Evolutionary conservation across 768 basidiomycete species (phyloP).

Genomic region (Xerocomellus intermedius): DNA sequence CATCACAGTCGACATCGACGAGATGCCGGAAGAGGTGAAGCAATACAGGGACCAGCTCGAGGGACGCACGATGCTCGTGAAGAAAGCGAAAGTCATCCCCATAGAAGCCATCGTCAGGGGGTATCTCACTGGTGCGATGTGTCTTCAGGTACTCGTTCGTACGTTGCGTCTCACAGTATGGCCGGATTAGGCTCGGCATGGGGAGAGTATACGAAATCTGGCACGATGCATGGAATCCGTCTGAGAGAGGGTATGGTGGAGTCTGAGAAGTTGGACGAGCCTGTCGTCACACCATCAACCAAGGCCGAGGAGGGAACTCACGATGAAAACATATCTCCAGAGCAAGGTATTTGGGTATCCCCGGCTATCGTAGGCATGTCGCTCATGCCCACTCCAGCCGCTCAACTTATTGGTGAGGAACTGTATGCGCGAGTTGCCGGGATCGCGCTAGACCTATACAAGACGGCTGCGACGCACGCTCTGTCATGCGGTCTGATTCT

Average conservation of each 20-base stretch:
- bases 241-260: conserved; percentile 78
- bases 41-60: conserved; percentile 75
- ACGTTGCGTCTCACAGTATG: conserved; percentile 5
- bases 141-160: neutral
- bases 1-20: conserved; percentile 68
- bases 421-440: conserved; percentile 61
- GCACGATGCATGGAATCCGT: conserved; percentile 84
- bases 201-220: conserved; percentile 85
- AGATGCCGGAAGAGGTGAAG: conserved; percentile 80
- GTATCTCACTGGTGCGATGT: conserved; percentile 81
- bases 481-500: conserved; percentile 80
- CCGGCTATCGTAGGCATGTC: neutral
- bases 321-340: conserved; percentile 93
- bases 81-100: conserved; percentile 83
- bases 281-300: conserved; percentile 94
- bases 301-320: conserved; percentile 94
- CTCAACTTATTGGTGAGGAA: conserved; percentile 61
- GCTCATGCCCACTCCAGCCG: conserved; percentile 42
- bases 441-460: conserved; percentile 65
- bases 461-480: conserved; percentile 72
- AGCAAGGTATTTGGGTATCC: conserved; percentile 50
- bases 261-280: conserved; percentile 75
- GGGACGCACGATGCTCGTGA: conserved; percentile 89
- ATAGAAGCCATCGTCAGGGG: conserved; percentile 96
- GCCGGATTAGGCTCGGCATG: conserved; percentile 82